These are phyloP conservation scores for Sedum album DNA, from an alignment of 164 flowering plant genomes.

Conservation along the genomic window DNA sequence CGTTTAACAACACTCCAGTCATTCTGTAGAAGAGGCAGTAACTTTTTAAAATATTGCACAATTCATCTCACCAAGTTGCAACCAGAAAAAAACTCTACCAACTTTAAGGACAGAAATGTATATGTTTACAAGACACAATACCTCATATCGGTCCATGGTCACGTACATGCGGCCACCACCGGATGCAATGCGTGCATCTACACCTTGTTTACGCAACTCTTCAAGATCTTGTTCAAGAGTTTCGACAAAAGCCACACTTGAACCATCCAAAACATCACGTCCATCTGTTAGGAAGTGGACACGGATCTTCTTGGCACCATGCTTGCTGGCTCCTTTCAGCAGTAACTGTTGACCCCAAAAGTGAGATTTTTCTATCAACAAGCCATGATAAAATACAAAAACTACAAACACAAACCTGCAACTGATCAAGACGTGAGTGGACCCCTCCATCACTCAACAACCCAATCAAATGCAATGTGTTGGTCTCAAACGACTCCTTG, in stretches of 20 bases:
- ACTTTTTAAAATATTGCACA: no score
- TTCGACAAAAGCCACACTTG: slow-evolving; percentile 28
- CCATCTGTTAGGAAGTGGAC: slow-evolving; percentile 92
- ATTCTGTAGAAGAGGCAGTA: neutral
- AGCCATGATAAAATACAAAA: neutral
- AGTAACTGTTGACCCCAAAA: slow-evolving; percentile 39
- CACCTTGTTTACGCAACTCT: slow-evolving; percentile 59
- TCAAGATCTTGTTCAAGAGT: slow-evolving; percentile 73
- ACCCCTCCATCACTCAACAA: slow-evolving; percentile 55
- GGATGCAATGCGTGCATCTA: slow-evolving; percentile 92
- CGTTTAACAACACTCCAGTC: neutral
- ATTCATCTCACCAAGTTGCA: neutral
- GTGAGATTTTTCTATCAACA: neutral
- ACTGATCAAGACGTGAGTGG: slow-evolving; percentile 53
- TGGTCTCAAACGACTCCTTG: neutral
- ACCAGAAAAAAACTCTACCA: neutral
- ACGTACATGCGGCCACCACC: slow-evolving; percentile 40
- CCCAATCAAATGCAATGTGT: slow-evolving; percentile 90
- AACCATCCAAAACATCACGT: slow-evolving; percentile 93
- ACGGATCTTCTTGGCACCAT: slow-evolving; percentile 88
- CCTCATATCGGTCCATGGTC: neutral
- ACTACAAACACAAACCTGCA: slow-evolving; percentile 76
- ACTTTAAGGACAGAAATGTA: neutral
- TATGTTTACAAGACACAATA: neutral
- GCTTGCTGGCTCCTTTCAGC: slow-evolving; percentile 19